Evolutionary conservation across 192 early-diverging fungal genomes (phyloP).

Genomic region (Rhizoclosmatium globosum): DNA sequence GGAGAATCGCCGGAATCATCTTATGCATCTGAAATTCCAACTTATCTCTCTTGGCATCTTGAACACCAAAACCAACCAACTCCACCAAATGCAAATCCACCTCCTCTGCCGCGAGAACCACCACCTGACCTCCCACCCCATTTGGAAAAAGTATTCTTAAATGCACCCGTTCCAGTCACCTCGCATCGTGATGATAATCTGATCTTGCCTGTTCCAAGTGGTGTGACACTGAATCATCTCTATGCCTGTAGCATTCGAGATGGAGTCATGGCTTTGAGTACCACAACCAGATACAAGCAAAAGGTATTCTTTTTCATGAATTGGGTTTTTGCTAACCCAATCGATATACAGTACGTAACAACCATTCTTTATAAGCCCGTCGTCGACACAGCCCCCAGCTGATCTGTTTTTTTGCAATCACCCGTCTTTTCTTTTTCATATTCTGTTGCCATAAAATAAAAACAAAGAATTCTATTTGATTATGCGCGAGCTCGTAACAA

Average conservation of each 20-base stretch:
- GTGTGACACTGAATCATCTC: conserved; percentile 94
- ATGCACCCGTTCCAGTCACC: conserved; percentile 92
- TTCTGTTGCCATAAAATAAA: neutral
- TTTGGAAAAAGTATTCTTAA: conserved; percentile 90
- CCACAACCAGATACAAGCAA: conserved; percentile 90
- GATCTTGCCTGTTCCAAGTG: conserved; percentile 87
- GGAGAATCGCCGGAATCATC: conserved; percentile 71
- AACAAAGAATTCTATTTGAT: conserved; percentile 7
- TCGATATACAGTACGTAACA: conserved; percentile 56
- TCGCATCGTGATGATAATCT: conserved; percentile 80
- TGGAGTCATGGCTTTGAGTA: conserved; percentile 93
- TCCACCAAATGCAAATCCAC: conserved; percentile 50
- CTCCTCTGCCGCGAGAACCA: conserved; percentile 60
- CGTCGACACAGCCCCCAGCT: conserved; percentile 20
- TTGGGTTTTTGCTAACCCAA: neutral
- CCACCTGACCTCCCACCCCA: conserved; percentile 89
- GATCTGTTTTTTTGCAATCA: no score
- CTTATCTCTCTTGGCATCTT: conserved; percentile 49
- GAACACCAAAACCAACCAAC: conserved; percentile 28
- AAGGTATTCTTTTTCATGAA: conserved; percentile 62
- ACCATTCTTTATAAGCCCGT: conserved; percentile 66
- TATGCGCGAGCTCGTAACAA: conserved; percentile 22
- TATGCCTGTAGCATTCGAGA: conserved; percentile 96
- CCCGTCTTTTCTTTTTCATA: no score
- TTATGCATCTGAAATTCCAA: conserved; percentile 69